Percentiles rank a stretch among this genome's conserved stretches.
These are phyloP conservation scores for Eutypa lata DNA, from an alignment of 2,329 filamentous ascomycete species.

Conservation along the genomic window DNA sequence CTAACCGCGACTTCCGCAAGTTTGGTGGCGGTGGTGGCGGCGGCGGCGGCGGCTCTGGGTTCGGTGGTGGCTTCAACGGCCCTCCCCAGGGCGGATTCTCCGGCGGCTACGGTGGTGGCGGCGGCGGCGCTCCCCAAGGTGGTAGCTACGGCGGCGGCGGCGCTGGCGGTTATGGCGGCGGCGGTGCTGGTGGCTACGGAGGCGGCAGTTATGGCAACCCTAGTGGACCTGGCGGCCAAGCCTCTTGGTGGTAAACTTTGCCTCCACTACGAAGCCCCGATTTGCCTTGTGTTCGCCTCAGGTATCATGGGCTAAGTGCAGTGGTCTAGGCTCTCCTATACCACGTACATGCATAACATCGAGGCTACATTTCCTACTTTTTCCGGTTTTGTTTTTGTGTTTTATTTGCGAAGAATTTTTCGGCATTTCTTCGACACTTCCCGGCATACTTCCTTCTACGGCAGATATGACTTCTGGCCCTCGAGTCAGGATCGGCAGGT, in stretches of 20 bases:
- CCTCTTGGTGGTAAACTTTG: constrained; percentile 63
- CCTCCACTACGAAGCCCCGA: constrained; percentile 14
- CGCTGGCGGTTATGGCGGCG: constrained; percentile 38
- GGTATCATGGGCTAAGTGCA: neutral
- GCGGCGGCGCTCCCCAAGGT: constrained; percentile 39
- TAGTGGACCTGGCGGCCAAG: constrained; percentile 59
- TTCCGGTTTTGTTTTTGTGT: constrained; percentile 15
- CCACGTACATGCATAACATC: neutral
- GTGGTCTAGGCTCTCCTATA: neutral
- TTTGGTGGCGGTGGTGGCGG: constrained; percentile 54
- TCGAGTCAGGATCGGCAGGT: constrained; percentile 29
- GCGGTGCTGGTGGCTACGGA: constrained; percentile 37
- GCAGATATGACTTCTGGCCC: constrained; percentile 29
- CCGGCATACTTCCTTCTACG: constrained; percentile 29
- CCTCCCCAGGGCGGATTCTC: constrained; percentile 32
- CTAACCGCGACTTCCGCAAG: constrained; percentile 90
- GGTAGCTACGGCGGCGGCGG: constrained; percentile 44
- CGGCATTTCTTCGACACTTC: constrained; percentile 20
- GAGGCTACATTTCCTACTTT: constrained; percentile 9
- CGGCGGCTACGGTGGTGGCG: constrained; percentile 45
- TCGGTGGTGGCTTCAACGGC: constrained; percentile 36
- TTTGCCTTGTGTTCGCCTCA: constrained; percentile 12
- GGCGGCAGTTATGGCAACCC: constrained; percentile 68
- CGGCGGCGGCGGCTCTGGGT: constrained; percentile 39
- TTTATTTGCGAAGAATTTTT: constrained; percentile 21